Conservation (phyloP, 306 rosid genomes). For the Quercus berberidifolia region DNA sequence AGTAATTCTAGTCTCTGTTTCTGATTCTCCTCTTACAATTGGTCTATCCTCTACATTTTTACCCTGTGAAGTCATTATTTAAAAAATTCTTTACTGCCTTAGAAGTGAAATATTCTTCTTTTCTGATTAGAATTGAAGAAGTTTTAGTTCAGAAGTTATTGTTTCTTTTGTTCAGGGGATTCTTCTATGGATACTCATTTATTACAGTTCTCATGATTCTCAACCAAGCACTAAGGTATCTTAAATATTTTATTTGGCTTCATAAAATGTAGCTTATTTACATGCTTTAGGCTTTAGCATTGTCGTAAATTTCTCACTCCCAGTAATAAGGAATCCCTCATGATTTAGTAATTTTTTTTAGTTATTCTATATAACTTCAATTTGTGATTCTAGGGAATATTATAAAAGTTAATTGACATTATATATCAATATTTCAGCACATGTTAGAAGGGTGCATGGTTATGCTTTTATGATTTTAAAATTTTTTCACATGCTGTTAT, state of each 20-base stretch:
- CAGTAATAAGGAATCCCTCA: neutral
- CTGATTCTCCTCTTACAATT: slow-evolving; percentile 21
- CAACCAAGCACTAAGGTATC: slow-evolving; percentile 90
- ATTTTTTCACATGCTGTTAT: neutral
- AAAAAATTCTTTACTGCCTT: slow-evolving; percentile 7
- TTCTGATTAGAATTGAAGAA: neutral
- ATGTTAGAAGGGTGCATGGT: neutral
- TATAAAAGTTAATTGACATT: neutral
- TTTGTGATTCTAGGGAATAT: neutral
- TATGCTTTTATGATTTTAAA: neutral
- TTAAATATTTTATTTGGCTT: slow-evolving; percentile 11
- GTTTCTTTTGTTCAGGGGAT: slow-evolving; percentile 61
- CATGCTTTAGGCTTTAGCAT: slow-evolving; percentile 12
- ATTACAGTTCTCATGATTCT: slow-evolving; percentile 83
- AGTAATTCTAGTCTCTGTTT: slow-evolving; percentile 46
- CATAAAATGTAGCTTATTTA: slow-evolving; percentile 1
- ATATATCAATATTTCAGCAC: neutral
- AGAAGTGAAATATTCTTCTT: slow-evolving; percentile 5
- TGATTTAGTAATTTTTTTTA: neutral
- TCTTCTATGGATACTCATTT: slow-evolving; percentile 85
- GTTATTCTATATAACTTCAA: neutral
- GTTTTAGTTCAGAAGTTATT: slow-evolving; percentile 9
- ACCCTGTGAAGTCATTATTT: slow-evolving; percentile 10
- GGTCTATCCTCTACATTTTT: neutral
- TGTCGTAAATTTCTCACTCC: slow-evolving; percentile 8